A percentile compares a stretch with the other conserved stretches of the same genome.
Evolutionary conservation across 148 eudicot species (phyloP).

Genomic region (Vaccinium myrtillus): DNA sequence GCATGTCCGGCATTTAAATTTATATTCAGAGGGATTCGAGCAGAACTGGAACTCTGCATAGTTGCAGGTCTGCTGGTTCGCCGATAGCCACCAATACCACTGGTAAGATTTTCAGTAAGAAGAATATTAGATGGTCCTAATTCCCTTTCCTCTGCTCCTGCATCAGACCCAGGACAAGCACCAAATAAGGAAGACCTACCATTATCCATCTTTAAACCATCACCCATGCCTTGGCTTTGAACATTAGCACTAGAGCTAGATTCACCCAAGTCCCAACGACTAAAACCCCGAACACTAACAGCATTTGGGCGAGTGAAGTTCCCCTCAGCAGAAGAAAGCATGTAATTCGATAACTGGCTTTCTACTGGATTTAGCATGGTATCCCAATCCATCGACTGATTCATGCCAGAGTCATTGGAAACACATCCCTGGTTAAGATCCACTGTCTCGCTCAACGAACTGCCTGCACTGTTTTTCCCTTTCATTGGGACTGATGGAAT

Average conservation of each 20-base stretch:
- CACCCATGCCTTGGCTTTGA: conserved; percentile 18
- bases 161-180: conserved; percentile 14
- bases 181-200: conserved; percentile 20
- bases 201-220: conserved; percentile 22
- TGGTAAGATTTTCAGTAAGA: conserved; percentile 4
- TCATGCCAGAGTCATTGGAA: conserved; percentile 28
- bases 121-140: conserved; percentile 23
- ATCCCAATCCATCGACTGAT: conserved; percentile 31
- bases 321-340: conserved; percentile 24
- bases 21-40: conserved; percentile 25
- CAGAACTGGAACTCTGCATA: conserved; percentile 26
- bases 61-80: conserved; percentile 7
- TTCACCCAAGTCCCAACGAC: conserved; percentile 44
- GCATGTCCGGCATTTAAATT: conserved; percentile 39
- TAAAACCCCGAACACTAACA: conserved; percentile 21
- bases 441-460: conserved; percentile 34
- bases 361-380: conserved; percentile 34
- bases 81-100: conserved; percentile 20
- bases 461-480: conserved; percentile 34
- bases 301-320: conserved; percentile 15
- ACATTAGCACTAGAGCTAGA: conserved; percentile 41
- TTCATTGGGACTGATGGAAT: conserved; percentile 27
- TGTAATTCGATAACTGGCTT: conserved; percentile 22
- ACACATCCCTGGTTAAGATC: conserved; percentile 48
- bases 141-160: conserved; percentile 24